Base-by-base conservation (phyloP, 2,329 filamentous ascomycete species). In the Anthostomella pinea region DNA sequence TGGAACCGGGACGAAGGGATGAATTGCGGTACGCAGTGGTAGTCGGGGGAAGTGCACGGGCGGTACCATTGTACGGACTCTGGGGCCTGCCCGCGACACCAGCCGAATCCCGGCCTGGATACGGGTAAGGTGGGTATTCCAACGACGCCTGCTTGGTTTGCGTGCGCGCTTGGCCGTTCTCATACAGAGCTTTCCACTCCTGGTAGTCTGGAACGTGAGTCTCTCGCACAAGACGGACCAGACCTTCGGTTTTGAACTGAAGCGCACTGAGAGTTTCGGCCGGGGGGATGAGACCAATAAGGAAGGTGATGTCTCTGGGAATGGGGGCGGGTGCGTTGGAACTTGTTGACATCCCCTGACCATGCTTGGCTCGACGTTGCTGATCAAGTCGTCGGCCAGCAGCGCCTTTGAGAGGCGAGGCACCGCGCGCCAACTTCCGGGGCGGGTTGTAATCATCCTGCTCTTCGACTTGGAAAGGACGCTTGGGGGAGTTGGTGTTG, bases 341-440 rank as follows among this genome's bases (percentile, higher is more conserved):
- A 23, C 61, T 57, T 6, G 58, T 56, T n/a, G 55, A 55, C 28
- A 56, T 52, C 9, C 63, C 62, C 45, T 70, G 69, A 9, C 69
- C 68, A 47, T 77, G 77, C 51, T 75, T 79, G 9, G 51, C 53
- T 5, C 81, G 72, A 33, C 79, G 75, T 57, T 87, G 82, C 57
- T 93, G 85, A 53, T 93, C 87, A 15, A 94, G 72, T 22, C 90
- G 83, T 38, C 90, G 83, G 17, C 88, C 87, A 23, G 91, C 88
- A 1, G 87, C 87, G 10, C 88, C 88, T 60, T 97, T 98, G 23
- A 97, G 73, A 0, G 94, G 93, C 5, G 91, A 97, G 38, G 87
- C 89, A n/a, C 85, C 90, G 28, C 94, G 81, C 31, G 83, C 78
- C 33, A 96, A 75, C 61, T 97, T 96, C 51, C 90, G 86, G 1